These are phyloP conservation scores for Cytidiella melzeri DNA, from an alignment of 768 basidiomycete species.

Conservation along the genomic window DNA sequence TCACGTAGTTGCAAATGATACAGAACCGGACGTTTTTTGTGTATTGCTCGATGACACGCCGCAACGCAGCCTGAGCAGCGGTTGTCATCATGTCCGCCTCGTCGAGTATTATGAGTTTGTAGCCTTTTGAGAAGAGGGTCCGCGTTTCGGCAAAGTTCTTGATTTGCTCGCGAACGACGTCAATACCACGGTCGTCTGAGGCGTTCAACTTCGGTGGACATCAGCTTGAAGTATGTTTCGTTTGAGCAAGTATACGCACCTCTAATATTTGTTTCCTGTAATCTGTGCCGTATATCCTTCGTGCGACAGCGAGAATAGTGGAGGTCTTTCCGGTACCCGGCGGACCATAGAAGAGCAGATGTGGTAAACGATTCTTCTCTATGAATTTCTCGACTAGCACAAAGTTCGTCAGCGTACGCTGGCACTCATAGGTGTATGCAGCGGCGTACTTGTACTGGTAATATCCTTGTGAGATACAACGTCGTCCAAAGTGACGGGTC, in stretches of 20 bases:
- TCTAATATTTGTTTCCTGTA: conserved; percentile 93
- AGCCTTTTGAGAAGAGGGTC: conserved; percentile 86
- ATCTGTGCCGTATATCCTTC: conserved; percentile 84
- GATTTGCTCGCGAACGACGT: conserved; percentile 97
- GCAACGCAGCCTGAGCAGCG: conserved; percentile 92
- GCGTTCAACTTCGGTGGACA: conserved; percentile 72
- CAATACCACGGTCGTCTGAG: conserved; percentile 97
- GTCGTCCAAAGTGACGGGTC: conserved; percentile 86
- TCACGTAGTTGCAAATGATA: conserved; percentile 99
- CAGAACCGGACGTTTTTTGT: conserved; percentile 99
- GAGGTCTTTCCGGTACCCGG: conserved; percentile 99
- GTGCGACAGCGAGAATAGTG: conserved; percentile 91
- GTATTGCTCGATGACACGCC: conserved; percentile 97
- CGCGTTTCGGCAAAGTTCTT: conserved; percentile 97
- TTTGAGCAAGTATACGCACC: conserved; percentile 43
- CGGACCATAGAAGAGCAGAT: conserved; percentile 95
- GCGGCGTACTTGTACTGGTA: conserved; percentile 77
- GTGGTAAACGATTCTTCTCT: conserved; percentile 88
- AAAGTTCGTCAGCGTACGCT: conserved; percentile 8
- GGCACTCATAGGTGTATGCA: neutral
- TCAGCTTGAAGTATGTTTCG: conserved; percentile 3
- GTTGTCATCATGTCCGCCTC: conserved; percentile 99
- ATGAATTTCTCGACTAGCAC: conserved; percentile 90
- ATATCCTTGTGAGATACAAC: conserved; percentile 98
- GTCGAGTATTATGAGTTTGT: conserved; percentile 96